Conservation (phyloP, 2,329 filamentous ascomycete genomes). For the Diaporthe sp. region DNA sequence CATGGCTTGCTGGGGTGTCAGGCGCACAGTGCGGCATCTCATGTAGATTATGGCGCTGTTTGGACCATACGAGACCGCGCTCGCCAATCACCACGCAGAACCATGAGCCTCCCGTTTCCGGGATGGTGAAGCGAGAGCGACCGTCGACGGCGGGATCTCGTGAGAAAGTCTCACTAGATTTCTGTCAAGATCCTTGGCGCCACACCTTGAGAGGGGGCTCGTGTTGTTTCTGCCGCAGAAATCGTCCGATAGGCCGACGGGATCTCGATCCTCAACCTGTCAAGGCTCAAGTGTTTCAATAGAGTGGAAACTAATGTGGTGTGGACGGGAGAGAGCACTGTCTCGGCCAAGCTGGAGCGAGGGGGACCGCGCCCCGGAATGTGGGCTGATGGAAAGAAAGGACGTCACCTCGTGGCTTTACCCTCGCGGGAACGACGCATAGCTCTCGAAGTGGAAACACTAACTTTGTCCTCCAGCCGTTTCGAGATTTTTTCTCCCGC, state of each 20-base stretch:
- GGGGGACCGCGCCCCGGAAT: not conserved
- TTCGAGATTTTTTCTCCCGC: not conserved
- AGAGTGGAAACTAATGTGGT: constrained; percentile 18
- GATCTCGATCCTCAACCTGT: constrained; percentile 21
- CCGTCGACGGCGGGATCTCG: not conserved
- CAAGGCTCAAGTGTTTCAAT: constrained; percentile 28
- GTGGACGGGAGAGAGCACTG: constrained; percentile 1
- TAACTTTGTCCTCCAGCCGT: not conserved
- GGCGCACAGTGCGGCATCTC: constrained; percentile 3
- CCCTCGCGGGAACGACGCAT: constrained; percentile 6
- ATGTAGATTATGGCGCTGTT: not conserved
- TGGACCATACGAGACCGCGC: not conserved
- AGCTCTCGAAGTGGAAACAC: not conserved
- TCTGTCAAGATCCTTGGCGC: constrained; percentile 24
- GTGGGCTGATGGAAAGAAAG: not conserved
- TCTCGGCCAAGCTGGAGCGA: not conserved
- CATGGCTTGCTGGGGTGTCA: constrained; percentile 1
- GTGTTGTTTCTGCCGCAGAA: constrained; percentile 16
- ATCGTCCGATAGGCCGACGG: constrained; percentile 17
- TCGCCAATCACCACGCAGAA: not conserved
- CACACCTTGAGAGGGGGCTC: not conserved
- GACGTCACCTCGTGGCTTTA: constrained; percentile 15
- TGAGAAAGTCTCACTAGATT: not conserved
- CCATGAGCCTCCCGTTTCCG: not conserved
- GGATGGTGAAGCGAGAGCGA: not conserved